Conservation (phyloP, 208 protist genomes). For the Naegleria gruberi region DNA sequence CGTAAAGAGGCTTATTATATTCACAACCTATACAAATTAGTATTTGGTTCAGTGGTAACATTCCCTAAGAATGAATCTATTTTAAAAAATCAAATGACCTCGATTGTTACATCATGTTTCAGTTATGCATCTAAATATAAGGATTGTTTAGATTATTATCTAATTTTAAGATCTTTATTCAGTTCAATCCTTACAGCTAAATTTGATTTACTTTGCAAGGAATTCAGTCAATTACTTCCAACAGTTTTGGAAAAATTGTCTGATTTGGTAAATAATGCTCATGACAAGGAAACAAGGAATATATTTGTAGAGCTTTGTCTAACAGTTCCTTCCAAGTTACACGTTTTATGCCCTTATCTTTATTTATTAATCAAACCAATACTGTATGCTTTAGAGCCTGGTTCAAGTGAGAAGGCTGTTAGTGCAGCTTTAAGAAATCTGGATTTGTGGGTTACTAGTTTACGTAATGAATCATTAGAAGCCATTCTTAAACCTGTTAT, state of each 20-base stretch:
- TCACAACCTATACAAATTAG: not conserved
- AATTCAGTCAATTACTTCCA: conserved; percentile 6
- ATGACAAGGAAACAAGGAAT: not conserved
- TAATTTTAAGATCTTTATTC: not conserved
- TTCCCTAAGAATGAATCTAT: conserved; percentile 8
- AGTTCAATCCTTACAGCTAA: not conserved
- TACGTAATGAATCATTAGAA: conserved; percentile 18
- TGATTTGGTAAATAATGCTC: not conserved
- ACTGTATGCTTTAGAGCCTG: conserved; percentile 9
- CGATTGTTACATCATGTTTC: conserved; percentile 17
- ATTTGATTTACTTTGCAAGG: conserved; percentile 5
- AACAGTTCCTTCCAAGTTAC: conserved; percentile 10
- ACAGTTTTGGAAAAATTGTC: not conserved
- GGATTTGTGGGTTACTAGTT: conserved; percentile 16
- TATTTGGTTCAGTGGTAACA: not conserved
- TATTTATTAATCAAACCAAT: conserved; percentile 3
- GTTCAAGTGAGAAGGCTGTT: not conserved
- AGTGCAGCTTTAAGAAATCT: not conserved
- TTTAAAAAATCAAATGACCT: not conserved
- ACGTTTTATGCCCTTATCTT: conserved; percentile 2
- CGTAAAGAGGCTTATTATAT: not conserved
- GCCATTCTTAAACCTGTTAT: conserved; percentile 26
- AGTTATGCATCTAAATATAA: not conserved
- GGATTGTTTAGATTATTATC: conserved; percentile 11
- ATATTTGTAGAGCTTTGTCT: conserved; percentile 18